Evolutionary conservation across 192 early-diverging fungal genomes (phyloP), one percentile per base, ranked within the genome.

Genomic region (Coemansia sp.): DNA sequence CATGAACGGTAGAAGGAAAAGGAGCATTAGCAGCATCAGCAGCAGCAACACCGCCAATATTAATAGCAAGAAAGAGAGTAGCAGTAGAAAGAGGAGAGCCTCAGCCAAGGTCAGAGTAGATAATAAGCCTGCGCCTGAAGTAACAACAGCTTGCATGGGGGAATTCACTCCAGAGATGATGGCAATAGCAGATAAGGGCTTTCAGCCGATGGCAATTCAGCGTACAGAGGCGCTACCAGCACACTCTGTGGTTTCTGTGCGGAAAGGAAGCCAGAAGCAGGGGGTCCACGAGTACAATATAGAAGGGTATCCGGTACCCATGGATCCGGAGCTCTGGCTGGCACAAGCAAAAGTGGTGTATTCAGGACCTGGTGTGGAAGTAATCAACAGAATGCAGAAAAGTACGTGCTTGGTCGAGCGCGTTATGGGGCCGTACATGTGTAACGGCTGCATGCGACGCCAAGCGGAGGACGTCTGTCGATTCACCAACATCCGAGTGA

Each of bases 241-340:
- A 6, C 65, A 73, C 19, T 41, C 5, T 11, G 61, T 67, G 3
- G 41, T 63, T 8, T 51, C 57, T 2, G 32, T 26, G 18, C 61
- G 65, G 1, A 9, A 4, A 0, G 21, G 21, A 26, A 21, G 8
- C 22, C 51, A 54, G 13, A 54, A 54, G 51, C 51, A 54, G 9
- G 36, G 52, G 21, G 18, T 60, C 11, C 62, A 65, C 49, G 69
- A 77, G 49, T 72, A 65, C 16, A 56, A 40, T 0, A 37, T 68
- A 6, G 56, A 68, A 2, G 75, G 75, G 5, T 67, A 62, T 19
- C 75, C 75, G 7, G 41, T n/a, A 10, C 75, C 69, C 0, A 62
- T 77, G 2, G 49, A 65, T 22, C 69, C 75, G 0, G 69, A 48
- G 9, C 43, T 21, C 32, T 77, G 69, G 69, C 65, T 77, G 18